These are phyloP conservation scores for Exsudoporus frostii DNA, from an alignment of 768 basidiomycete genomes.

Conservation along the genomic window DNA sequence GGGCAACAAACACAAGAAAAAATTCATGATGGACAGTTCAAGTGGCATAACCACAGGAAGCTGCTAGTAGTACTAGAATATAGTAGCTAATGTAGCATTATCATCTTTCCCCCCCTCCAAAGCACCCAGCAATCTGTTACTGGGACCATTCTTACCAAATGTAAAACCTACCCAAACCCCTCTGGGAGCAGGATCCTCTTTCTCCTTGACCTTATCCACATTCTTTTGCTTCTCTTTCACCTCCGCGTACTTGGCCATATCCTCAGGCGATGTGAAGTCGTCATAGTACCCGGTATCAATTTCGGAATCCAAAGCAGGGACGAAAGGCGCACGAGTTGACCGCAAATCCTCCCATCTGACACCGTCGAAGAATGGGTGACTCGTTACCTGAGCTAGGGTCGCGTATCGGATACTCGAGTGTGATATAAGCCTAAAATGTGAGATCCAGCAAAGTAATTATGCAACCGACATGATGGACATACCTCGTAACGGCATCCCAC, in stretches of 20 bases:
- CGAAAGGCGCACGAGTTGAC: constrained; percentile 77
- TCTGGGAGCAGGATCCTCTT: constrained; percentile 65
- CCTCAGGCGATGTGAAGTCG: constrained; percentile 81
- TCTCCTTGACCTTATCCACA: constrained; percentile 88
- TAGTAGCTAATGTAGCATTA: constrained; percentile 51
- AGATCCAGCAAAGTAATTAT: background rate
- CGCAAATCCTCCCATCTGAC: constrained; percentile 81
- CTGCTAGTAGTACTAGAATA: constrained; percentile 55
- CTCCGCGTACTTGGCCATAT: constrained; percentile 99
- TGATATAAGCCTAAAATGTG: constrained; percentile 67
- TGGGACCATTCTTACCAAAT: constrained; percentile 84
- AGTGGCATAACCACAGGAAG: too few species aligned
- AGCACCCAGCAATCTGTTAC: constrained; percentile 31
- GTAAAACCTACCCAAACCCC: constrained; percentile 93
- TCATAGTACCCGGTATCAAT: constrained; percentile 95
- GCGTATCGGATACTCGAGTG: constrained; percentile 79
- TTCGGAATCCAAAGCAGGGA: constrained; percentile 92
- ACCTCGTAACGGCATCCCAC: constrained; percentile 93
- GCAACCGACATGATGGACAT: constrained; percentile 12
- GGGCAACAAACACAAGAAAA: too few species aligned
- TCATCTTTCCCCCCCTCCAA: constrained; percentile 42
- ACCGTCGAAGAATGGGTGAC: constrained; percentile 79
- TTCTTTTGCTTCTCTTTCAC: constrained; percentile 96
- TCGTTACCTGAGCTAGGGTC: constrained; percentile 66
- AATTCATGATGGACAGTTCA: too few species aligned